These are phyloP conservation scores for Saccharomyces hybrid DNA, from an alignment of 1,139 yeast species.

Conservation along the genomic window DNA sequence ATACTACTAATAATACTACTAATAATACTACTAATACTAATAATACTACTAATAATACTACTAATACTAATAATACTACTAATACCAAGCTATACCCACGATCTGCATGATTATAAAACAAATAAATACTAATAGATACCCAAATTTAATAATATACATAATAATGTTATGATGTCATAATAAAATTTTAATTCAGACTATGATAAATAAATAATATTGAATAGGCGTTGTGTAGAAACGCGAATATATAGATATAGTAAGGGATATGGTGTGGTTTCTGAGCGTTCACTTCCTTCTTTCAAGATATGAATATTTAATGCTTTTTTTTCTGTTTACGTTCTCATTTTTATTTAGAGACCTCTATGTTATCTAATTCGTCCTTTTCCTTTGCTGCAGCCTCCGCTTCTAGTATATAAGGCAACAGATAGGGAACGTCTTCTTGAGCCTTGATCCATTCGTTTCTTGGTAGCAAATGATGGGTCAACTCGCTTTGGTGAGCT, in stretches of 20 bases:
- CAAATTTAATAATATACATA: not conserved
- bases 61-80: too few species aligned
- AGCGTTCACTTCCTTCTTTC: not conserved
- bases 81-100: not conserved
- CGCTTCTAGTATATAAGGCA: conserved; percentile 87
- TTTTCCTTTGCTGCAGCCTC: conserved; percentile 89
- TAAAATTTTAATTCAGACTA: not conserved
- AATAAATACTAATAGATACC: not conserved
- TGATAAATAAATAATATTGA: not conserved
- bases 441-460: conserved; percentile 71
- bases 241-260: not conserved
- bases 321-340: not conserved
- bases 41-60: too few species aligned
- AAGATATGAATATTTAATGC: not conserved
- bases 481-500: conserved; percentile 80
- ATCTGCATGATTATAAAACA: not conserved
- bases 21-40: too few species aligned
- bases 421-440: conserved; percentile 77
- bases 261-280: not conserved
- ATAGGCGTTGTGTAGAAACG: not conserved
- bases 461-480: conserved; percentile 80
- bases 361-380: conserved; percentile 76
- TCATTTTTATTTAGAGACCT: conserved; percentile 9
- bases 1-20: too few species aligned
- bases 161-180: not conserved